A percentile compares a stretch with the other conserved stretches of the same genome.
phyloP scores from a whole-genome alignment of 306 rosid genomes.

The Inga oerstediana region DNA sequence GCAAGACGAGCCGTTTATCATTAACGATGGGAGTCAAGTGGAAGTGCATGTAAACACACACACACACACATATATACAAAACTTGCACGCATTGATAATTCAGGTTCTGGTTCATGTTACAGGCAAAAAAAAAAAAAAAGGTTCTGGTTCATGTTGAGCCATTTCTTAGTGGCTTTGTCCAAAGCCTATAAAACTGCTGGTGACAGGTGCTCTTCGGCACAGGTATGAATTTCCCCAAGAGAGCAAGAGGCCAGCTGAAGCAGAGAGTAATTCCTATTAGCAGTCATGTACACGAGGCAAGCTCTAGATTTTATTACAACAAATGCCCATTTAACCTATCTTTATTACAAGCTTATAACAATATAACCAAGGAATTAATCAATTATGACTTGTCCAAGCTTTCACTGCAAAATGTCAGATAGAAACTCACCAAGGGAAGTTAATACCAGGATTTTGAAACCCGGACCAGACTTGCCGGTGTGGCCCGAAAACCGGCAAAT shows the following conservation, averaged over 20 bases:
- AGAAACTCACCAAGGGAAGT: neutral
- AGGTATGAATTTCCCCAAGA: constrained; percentile 73
- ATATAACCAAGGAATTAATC: constrained; percentile 4
- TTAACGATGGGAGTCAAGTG: too few relatives aligned
- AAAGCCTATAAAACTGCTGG: accelerated
- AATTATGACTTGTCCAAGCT: neutral
- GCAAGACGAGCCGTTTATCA: too few relatives aligned
- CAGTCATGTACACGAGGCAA: neutral
- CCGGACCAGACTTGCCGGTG: too few relatives aligned
- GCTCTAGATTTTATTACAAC: neutral
- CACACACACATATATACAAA: neutral
- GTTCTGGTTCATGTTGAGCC: neutral
- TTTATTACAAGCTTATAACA: constrained; percentile 4
- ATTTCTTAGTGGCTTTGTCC: neutral
- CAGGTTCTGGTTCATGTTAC: neutral
- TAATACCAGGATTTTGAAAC: neutral
- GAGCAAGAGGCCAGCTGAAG: constrained; percentile 93
- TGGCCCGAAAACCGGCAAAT: too few relatives aligned
- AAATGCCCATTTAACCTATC: neutral
- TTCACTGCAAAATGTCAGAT: constrained; percentile 1
- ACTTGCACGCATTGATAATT: constrained; percentile 24
- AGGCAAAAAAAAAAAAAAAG: too few relatives aligned
- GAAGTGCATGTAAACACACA: neutral
- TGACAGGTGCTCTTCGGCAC: constrained; percentile 49
- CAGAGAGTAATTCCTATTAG: constrained; percentile 9